Evolutionary conservation across 192 early-diverging fungal genomes (phyloP).

Genomic region (Coemansia sp.): DNA sequence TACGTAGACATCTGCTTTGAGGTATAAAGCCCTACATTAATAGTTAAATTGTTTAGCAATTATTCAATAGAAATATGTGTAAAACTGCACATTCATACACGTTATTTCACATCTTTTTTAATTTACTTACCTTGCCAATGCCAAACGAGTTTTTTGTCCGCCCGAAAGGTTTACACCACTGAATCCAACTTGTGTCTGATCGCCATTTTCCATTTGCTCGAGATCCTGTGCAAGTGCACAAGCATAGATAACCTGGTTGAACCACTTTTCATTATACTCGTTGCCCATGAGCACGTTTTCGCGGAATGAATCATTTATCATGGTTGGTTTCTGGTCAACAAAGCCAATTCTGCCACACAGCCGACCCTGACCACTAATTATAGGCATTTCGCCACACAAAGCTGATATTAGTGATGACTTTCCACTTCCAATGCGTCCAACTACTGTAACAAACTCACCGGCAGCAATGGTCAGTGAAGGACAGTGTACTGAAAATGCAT

Average conservation of each 20-base stretch:
- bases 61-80: neutral
- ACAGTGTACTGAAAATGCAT: slow-evolving; percentile 57
- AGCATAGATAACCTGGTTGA: neutral
- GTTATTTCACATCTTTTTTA: neutral
- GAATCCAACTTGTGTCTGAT: neutral
- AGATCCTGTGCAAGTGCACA: neutral
- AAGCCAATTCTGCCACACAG: neutral
- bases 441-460: neutral
- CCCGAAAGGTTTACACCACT: neutral
- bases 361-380: neutral
- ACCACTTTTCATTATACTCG: neutral
- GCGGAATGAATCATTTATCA: neutral
- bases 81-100: neutral
- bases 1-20: neutral
- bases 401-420: neutral
- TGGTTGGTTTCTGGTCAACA: neutral
- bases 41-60: neutral
- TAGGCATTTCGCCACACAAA: neutral
- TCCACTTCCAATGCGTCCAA: neutral
- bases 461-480: slow-evolving; percentile 19
- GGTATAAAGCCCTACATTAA: neutral
- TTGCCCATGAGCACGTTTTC: neutral
- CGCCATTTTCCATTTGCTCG: neutral
- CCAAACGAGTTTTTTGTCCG: neutral
- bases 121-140: neutral